Base-by-base conservation (phyloP, 108 stramenopile species). In the Asterionellopsis glacialis region DNA sequence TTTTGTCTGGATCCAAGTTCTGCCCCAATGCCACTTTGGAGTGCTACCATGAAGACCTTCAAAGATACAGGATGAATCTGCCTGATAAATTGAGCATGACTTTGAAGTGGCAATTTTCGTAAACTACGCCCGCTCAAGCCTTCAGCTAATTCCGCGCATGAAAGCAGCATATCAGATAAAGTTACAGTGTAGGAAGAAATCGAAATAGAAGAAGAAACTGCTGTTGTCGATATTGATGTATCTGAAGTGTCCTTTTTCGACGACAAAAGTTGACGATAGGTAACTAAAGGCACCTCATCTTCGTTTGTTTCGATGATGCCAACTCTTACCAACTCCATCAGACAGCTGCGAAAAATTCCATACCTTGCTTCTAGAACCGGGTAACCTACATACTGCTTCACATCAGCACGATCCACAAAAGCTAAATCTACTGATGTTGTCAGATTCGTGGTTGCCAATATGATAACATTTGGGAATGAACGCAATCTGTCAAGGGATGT, bases 391-490 rank as follows among this genome's bases (percentile, higher is more conserved):
- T 77, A 74, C 23, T 77, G 48, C 41, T 83, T 86, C 25, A 88
- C 44, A 68, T 95, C 94, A 9, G 81, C 81, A 21, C 94, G 68
- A 65, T 93, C 91, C 23, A 92, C 71, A 74, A 95, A 95, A 0
- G 94, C 94, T 19, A 69, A 51, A 59, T 93, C 90, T 16, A 93
- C 85, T 3, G 75, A 74, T 18, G 68, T 71, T 0, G 83, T 81
- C 40, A 95, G 48, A 50, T 95, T 95, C 26, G 82, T 82, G 11
- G 94, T 95, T 19, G 87, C 82, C 26, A 95, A 45, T 0, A 95
- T 70, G 59, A 95, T 39, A 0, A 93, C 88, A 55, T 93, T 93
- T n/a, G 68, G 72, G 59, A 77, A 76, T 2, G 66, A 48, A 28
- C 75, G 67, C 19, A 95, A 81, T 45, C 72, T 67, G 59, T 95